A percentile compares a stretch with the other conserved stretches of the same genome.
These are phyloP conservation scores for Cordyceps farinosa DNA, from an alignment of 2,329 filamentous ascomycete genomes.

Conservation along the genomic window DNA sequence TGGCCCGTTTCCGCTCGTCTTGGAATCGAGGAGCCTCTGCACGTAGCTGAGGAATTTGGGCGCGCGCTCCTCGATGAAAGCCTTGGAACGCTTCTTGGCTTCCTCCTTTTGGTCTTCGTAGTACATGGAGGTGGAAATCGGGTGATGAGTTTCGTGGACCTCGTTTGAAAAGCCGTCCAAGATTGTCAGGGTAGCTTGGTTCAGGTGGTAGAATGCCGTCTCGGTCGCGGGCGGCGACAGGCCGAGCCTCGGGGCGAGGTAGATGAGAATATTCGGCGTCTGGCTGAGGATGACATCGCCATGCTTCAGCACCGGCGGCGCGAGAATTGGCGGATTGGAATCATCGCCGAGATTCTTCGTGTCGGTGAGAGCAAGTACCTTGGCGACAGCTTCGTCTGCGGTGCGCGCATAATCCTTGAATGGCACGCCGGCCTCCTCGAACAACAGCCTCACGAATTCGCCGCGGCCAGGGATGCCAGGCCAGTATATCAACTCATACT, in stretches of 20 bases:
- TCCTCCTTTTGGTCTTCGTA: conserved; percentile 76
- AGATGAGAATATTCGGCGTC: conserved; percentile 69
- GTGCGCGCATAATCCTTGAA: conserved; percentile 55
- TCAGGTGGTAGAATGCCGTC: conserved; percentile 54
- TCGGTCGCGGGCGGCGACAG: conserved; percentile 44
- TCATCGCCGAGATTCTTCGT: conserved; percentile 44
- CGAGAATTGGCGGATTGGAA: conserved; percentile 61
- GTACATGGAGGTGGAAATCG: conserved; percentile 54
- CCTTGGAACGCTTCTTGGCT: conserved; percentile 51
- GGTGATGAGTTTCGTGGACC: conserved; percentile 73
- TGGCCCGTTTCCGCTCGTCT: conserved; percentile 53
- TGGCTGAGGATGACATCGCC: conserved; percentile 63
- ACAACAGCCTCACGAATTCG: conserved; percentile 67
- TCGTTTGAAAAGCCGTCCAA: conserved; percentile 69
- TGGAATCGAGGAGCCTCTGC: conserved; percentile 57
- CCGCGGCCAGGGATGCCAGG: conserved; percentile 68
- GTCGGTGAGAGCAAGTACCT: conserved; percentile 48
- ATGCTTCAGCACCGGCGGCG: conserved; percentile 63
- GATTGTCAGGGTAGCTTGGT: conserved; percentile 63
- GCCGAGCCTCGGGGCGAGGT: conserved; percentile 59
- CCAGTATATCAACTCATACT: conserved; percentile 70
- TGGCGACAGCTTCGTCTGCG: conserved; percentile 45
- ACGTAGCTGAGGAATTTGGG: conserved; percentile 73
- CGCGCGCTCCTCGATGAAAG: conserved; percentile 59
- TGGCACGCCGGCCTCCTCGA: conserved; percentile 63